These are phyloP conservation scores for Cryptococcus sp. DNA, from an alignment of 1,284 basidiomycete species.

Conservation along the genomic window DNA sequence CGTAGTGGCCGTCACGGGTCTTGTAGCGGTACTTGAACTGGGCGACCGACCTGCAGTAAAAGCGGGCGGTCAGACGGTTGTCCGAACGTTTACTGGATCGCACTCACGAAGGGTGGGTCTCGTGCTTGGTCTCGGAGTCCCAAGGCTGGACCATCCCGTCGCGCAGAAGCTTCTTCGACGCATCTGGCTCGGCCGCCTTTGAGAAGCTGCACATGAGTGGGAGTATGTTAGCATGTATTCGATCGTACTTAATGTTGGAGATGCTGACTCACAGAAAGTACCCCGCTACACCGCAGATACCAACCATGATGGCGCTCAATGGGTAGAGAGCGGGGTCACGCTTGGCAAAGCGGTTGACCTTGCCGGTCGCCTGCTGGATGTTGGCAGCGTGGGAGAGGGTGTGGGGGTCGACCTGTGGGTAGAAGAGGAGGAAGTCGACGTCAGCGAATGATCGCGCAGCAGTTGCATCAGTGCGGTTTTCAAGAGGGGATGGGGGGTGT, in stretches of 20 bases:
- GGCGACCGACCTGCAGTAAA: conserved; percentile 31
- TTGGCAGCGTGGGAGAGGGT: conserved; percentile 36
- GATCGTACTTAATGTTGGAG: background rate
- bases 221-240: background rate
- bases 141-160: conserved; percentile 45
- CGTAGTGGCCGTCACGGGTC: conserved; percentile 45
- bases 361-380: conserved; percentile 40
- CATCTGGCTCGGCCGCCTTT: conserved; percentile 39
- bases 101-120: conserved; percentile 40
- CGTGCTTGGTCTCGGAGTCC: conserved; percentile 42
- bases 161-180: conserved; percentile 28
- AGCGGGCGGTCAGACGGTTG: background rate
- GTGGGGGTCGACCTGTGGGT: conserved; percentile 35
- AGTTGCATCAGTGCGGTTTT: background rate
- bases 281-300: conserved; percentile 42
- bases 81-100: background rate
- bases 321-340: conserved; percentile 51
- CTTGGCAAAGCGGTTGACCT: conserved; percentile 49
- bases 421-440: background rate
- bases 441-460: background rate
- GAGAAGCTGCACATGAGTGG: conserved; percentile 28
- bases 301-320: conserved; percentile 42
- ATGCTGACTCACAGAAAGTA: conserved; percentile 44
- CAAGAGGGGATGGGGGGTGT: conserved; percentile 3
- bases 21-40: conserved; percentile 51